Base-by-base conservation (phyloP, 2,329 filamentous ascomycete genomes). In the Lachnellula subtilissima region DNA sequence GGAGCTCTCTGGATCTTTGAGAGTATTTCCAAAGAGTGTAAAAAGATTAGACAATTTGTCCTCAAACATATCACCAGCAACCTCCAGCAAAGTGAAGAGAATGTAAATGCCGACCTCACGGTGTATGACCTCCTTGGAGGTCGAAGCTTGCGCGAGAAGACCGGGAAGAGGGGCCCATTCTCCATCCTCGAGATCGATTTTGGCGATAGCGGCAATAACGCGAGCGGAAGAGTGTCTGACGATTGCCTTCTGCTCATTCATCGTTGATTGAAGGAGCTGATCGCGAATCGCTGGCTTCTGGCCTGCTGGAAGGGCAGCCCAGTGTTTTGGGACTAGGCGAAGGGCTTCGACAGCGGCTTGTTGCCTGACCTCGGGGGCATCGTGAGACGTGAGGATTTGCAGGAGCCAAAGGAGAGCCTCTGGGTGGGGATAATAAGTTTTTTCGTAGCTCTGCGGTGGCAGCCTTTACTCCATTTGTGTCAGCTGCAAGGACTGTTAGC, bases 41-140 rank as follows among this genome's bases (percentile, higher is more conserved):
- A 97, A 90, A 58, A 97, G 83, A 69, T 89, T 85, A 57, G 80
- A 74, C 66, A 91, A 84, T 74, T 94, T 89, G 68, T 92, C 88
- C 66, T 85, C 84, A 74, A 97, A 96, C 64, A 86, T 82, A 64
- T 91, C 86, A 19, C 91, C 91, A 64, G 95, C 87, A 54, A 88
- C 87, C 76, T 99, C 94, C 11, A 97, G 80, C 48, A 97, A 85
- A 60, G 91, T 93, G 76, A 87, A 97, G 63, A 97, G 86, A 65
- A 97, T 91, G 76, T 94, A 97, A 62, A 93, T 87, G 62, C 89
- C 91, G 42, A 97, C 89, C 71, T 96, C 91, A 64, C 94, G 87
- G 72, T 96, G 89, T 59, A 85, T 80, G 51, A 89, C 86, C 59
- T 86, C 86, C 58, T 81, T 76, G 70, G 85, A 92, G 64, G 83